Conservation (phyloP, 2,329 filamentous ascomycete species). For the Aspergillus fumigatiaffinis region DNA sequence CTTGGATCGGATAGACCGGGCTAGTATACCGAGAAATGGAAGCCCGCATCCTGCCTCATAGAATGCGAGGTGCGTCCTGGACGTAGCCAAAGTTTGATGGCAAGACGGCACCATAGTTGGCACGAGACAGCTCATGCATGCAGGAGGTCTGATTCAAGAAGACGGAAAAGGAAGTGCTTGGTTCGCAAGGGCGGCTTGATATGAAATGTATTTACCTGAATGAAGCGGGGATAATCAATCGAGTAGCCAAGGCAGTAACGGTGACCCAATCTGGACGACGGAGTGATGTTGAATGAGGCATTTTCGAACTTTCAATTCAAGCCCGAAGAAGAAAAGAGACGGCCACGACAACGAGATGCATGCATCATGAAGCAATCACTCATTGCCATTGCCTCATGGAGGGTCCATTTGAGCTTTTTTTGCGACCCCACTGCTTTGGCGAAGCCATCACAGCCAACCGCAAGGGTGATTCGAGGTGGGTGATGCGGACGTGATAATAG, state of each 20-base stretch:
- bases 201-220: slow-evolving; percentile 27
- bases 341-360: slow-evolving; percentile 37
- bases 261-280: slow-evolving; percentile 23
- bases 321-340: slow-evolving; percentile 23
- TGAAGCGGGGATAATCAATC: slow-evolving; percentile 27
- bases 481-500: slow-evolving; percentile 26
- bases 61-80: slow-evolving; percentile 24
- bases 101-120: slow-evolving; percentile 34
- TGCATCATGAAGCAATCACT: slow-evolving; percentile 37
- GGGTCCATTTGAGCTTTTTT: slow-evolving; percentile 29
- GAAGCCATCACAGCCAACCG: slow-evolving; percentile 32
- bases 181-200: slow-evolving; percentile 21
- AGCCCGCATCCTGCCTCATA: slow-evolving; percentile 10
- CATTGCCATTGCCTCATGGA: slow-evolving; percentile 29
- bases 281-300: slow-evolving; percentile 30
- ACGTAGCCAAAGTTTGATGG: slow-evolving; percentile 19
- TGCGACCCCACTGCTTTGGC: slow-evolving; percentile 31
- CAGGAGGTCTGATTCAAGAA: slow-evolving; percentile 31
- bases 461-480: slow-evolving; percentile 24
- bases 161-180: slow-evolving; percentile 20
- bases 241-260: slow-evolving; percentile 26
- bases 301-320: slow-evolving; percentile 31
- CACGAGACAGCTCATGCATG: slow-evolving; percentile 28
- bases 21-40: slow-evolving; percentile 3
- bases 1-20: slow-evolving; percentile 13